These are phyloP conservation scores for Crotalaria pallida DNA, from an alignment of 306 rosid species.

Conservation along the genomic window DNA sequence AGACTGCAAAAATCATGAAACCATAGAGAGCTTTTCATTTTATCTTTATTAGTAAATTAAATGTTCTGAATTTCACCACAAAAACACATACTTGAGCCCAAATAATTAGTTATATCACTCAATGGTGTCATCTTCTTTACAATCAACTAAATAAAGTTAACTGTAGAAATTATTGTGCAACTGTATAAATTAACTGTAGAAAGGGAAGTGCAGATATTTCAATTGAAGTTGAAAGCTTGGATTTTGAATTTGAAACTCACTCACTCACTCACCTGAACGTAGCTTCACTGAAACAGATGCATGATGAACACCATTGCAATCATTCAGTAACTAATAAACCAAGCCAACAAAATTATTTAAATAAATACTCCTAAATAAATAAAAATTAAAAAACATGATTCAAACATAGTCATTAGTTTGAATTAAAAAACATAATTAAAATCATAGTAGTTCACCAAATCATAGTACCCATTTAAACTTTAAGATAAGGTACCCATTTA, in stretches of 20 bases:
- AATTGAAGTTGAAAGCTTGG: not conserved
- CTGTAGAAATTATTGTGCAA: too few species aligned
- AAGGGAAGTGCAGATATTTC: not conserved
- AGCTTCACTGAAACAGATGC: constrained; percentile 72
- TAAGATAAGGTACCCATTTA: too few species aligned
- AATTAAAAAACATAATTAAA: not conserved
- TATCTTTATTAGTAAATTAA: not conserved
- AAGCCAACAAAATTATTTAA: too few species aligned
- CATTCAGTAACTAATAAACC: constrained; percentile 31
- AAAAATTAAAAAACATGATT: not conserved
- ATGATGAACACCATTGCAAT: constrained; percentile 53
- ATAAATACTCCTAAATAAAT: too few species aligned
- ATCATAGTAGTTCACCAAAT: too few species aligned
- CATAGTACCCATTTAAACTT: too few species aligned
- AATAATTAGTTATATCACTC: too few species aligned
- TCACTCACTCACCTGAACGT: constrained; percentile 70
- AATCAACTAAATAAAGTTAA: too few species aligned
- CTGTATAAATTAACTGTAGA: too few species aligned
- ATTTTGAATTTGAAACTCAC: constrained; percentile 17
- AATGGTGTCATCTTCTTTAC: too few species aligned
- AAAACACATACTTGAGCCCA: too few species aligned
- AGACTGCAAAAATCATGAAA: not conserved
- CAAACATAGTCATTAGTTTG: not conserved
- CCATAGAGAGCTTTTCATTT: not conserved
- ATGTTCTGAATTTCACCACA: not conserved